Base-by-base conservation (phyloP, 371 early-diverging fungal genomes). In the Mucor mucedo region DNA sequence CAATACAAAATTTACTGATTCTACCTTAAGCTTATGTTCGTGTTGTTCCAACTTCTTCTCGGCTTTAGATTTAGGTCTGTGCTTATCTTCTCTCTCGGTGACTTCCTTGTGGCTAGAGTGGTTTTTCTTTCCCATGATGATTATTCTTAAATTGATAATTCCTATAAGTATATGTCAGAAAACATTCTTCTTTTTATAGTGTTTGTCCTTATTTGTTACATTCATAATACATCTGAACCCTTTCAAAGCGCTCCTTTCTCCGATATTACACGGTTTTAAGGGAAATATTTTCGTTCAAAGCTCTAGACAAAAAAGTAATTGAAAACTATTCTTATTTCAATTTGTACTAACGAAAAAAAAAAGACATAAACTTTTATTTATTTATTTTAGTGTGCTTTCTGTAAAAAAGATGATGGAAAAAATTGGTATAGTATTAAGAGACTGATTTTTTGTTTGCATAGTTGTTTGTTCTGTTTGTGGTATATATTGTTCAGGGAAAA, bases 31-130 rank as follows among this genome's bases (percentile, higher is more conserved):
- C 32, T 57, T 63, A 39, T 63, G 52, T 28, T 57, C 33, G 8
- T 57, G 56, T 14, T 63, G 57, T 27, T 63, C 52, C 27, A 42
- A 8, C n/a, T 57, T 63, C 38, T 63, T 63, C 32, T 63, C 63
- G n/a, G 56, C 38, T 16, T 63, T 63, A 10, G 57, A 41, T 28
- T 63, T 56, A 27, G 63, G 57, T 42, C 63, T 56, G 21, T 56
- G 56, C n/a, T 63, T 63, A 4, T 63, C 63, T 33, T 50, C 57
- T 27, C 39, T 63, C 13, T 57, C 63, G 6, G 42, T 40, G 9
- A 52, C 29, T 16, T 63, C 52, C 57, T 63, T 63, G n/a, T 50
- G 50, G 11, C 35, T 49, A 39, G 55, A 39, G 41, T 62, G 54
- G 41, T 29, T 55, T 14, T 63, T 63, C 48, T 50, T 63, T 32